Conservation (phyloP, 2,329 filamentous ascomycete species). For the Raffaelea deltoideospora region DNA sequence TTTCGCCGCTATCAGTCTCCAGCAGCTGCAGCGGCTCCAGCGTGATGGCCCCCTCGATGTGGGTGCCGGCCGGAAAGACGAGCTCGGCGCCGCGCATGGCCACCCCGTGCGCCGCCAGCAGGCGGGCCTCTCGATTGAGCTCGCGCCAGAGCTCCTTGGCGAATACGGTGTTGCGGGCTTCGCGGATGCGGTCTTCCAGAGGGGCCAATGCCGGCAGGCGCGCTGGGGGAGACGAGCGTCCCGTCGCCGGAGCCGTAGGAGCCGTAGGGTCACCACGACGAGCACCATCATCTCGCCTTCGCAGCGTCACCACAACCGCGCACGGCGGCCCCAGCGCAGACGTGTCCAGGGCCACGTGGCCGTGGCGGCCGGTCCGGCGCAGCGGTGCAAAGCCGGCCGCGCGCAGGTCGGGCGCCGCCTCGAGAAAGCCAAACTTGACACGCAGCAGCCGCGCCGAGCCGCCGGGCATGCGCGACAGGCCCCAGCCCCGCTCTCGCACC, state of each 20-base stretch:
- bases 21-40: conserved; percentile 45
- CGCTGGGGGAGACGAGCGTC: conserved; percentile 35
- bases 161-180: conserved; percentile 65
- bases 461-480: conserved; percentile 60
- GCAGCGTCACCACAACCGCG: conserved; percentile 5
- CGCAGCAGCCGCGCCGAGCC: conserved; percentile 61
- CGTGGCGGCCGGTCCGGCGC: conserved; percentile 56
- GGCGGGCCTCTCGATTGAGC: conserved; percentile 65
- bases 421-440: conserved; percentile 79
- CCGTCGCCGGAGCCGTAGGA: conserved; percentile 35
- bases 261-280: conserved; percentile 3
- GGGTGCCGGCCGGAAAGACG: conserved; percentile 34
- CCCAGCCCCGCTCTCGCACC: conserved; percentile 76
- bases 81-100: conserved; percentile 44
- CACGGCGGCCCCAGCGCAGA: conserved; percentile 30
- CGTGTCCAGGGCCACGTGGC: conserved; percentile 59
- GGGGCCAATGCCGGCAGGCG: conserved; percentile 40
- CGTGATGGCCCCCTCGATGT: conserved; percentile 49
- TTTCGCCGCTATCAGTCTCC: conserved; percentile 2
- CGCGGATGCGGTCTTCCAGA: conserved; percentile 53
- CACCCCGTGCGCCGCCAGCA: conserved; percentile 56
- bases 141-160: conserved; percentile 86
- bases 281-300: background rate
- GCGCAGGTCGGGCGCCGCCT: conserved; percentile 47
- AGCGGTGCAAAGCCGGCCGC: conserved; percentile 70